Conservation (phyloP, 2,329 filamentous ascomycete genomes). For the Rutstroemia sp. region DNA sequence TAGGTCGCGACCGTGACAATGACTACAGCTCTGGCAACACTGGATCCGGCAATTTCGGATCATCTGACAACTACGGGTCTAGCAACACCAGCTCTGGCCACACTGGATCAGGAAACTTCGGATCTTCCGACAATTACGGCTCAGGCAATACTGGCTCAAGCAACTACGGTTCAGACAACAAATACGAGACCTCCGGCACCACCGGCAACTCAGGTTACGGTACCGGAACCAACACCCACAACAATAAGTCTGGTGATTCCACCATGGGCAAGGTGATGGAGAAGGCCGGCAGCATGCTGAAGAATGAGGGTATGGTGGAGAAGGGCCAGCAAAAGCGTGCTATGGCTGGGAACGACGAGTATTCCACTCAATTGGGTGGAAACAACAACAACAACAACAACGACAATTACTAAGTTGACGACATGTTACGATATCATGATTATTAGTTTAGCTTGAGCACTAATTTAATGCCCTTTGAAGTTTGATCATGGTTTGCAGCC, state of each 20-base stretch:
- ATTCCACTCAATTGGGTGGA: conserved; percentile 9
- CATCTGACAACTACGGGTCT: background rate
- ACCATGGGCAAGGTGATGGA: conserved; percentile 50
- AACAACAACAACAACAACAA: conserved; percentile 5
- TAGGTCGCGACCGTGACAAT: background rate
- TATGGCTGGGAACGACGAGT: conserved; percentile 27
- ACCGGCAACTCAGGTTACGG: conserved; percentile 8
- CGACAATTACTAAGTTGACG: background rate
- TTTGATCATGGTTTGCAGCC: too few relatives aligned
- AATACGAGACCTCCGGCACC: background rate
- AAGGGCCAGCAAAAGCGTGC: conserved; percentile 46
- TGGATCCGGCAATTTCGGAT: conserved; percentile 13
- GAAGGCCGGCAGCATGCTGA: conserved; percentile 45
- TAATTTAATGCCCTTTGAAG: too few relatives aligned
- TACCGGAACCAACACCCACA: conserved; percentile 11
- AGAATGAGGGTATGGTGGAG: conserved; percentile 39
- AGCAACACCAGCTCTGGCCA: conserved; percentile 10
- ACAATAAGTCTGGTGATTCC: conserved; percentile 16
- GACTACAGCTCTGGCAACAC: conserved; percentile 5
- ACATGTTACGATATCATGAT: background rate
- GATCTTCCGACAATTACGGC: background rate
- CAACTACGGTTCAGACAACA: conserved; percentile 11
- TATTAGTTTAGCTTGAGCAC: background rate
- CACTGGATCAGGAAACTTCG: conserved; percentile 1
- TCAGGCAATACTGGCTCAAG: conserved; percentile 13